These are phyloP conservation scores for Sclerotinia borealis DNA, from an alignment of 2,329 filamentous ascomycete genomes.

Conservation along the genomic window DNA sequence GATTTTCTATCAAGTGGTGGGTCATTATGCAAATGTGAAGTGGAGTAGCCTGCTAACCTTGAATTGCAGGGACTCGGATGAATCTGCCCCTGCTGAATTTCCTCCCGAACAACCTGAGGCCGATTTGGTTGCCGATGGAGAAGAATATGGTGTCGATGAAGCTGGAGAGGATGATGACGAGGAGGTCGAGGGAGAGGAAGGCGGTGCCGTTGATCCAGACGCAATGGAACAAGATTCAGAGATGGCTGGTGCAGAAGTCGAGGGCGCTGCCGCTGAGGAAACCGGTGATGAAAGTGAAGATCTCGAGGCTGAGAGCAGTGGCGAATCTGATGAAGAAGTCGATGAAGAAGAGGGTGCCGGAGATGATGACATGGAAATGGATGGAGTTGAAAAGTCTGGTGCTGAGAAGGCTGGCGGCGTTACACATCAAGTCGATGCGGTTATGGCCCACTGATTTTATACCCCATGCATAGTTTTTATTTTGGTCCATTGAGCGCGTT, in stretches of 20 bases:
- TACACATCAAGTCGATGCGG: constrained; percentile 22
- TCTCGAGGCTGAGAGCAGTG: constrained; percentile 70
- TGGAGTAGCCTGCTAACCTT: constrained; percentile 22
- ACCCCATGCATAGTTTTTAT: constrained; percentile 6
- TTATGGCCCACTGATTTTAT: constrained; percentile 12
- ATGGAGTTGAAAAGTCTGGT: constrained; percentile 33
- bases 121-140: constrained; percentile 77
- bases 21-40: constrained; percentile 28
- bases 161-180: constrained; percentile 67
- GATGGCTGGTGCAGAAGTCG: constrained; percentile 65
- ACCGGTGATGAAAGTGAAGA: constrained; percentile 74
- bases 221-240: constrained; percentile 60
- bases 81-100: constrained; percentile 90
- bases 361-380: constrained; percentile 47
- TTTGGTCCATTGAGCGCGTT: constrained; percentile 5
- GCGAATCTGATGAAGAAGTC: constrained; percentile 46
- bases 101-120: constrained; percentile 97
- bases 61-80: constrained; percentile 80
- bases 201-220: constrained; percentile 38
- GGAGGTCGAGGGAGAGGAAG: constrained; percentile 52
- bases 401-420: constrained; percentile 13
- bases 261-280: constrained; percentile 50
- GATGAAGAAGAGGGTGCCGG: constrained; percentile 36
- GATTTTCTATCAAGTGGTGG: constrained; percentile 98
- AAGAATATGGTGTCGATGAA: constrained; percentile 87